Conservation (phyloP, 306 rosid species). For the Prosopis cineraria region DNA sequence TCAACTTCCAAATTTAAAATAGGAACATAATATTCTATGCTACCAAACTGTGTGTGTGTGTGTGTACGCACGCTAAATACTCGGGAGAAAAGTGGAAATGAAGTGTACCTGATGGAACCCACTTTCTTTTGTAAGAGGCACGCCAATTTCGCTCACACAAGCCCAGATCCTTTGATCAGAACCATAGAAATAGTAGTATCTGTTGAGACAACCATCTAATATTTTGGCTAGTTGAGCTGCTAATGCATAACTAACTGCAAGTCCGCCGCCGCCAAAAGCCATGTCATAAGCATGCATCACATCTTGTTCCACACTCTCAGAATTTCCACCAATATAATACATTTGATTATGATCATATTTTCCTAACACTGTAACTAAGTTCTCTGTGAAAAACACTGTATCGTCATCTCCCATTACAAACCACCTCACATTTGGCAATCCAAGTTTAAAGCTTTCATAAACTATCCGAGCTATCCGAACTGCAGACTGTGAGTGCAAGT, state of each 20-base stretch:
- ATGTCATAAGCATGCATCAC: slow-evolving; percentile 72
- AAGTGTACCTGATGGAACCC: slow-evolving; percentile 94
- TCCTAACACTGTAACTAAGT: slow-evolving; percentile 71
- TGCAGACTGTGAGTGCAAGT: slow-evolving; percentile 63
- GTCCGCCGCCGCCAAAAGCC: slow-evolving; percentile 99
- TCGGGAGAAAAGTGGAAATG: slow-evolving; percentile 4
- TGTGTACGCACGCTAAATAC: background rate
- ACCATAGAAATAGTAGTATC: slow-evolving; percentile 83
- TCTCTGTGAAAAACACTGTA: slow-evolving; percentile 75
- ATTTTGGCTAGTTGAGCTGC: slow-evolving; percentile 63
- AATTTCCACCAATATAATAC: slow-evolving; percentile 85
- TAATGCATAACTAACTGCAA: slow-evolving; percentile 77
- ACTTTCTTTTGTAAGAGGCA: slow-evolving; percentile 63
- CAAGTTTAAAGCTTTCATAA: slow-evolving; percentile 65
- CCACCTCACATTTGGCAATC: slow-evolving; percentile 80
- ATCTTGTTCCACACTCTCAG: slow-evolving; percentile 95
- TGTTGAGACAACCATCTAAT: slow-evolving; percentile 78
- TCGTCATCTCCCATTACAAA: slow-evolving; percentile 99
- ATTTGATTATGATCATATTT: slow-evolving; percentile 68
- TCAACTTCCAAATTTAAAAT: slow-evolving; percentile 8
- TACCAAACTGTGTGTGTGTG: background rate
- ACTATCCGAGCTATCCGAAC: slow-evolving; percentile 86
- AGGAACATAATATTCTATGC: background rate
- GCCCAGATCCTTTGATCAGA: slow-evolving; percentile 96
- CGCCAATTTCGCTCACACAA: slow-evolving; percentile 77